These are phyloP conservation scores for Porcisia hertigi DNA, from an alignment of 208 protist genomes.

Conservation along the genomic window DNA sequence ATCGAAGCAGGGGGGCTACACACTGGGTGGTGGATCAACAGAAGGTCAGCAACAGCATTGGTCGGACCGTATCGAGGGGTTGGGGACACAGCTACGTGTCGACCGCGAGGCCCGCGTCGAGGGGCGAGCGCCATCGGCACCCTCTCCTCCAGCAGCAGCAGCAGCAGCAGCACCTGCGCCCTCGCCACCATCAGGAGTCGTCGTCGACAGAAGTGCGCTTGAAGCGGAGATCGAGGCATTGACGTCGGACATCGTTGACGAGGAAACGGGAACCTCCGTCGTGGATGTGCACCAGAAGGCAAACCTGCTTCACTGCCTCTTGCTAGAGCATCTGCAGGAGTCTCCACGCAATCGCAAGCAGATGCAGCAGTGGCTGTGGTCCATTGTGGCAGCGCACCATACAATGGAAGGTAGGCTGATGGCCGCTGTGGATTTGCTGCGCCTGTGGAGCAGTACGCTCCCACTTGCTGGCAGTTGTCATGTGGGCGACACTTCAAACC, in stretches of 20 bases:
- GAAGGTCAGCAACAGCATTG: neutral
- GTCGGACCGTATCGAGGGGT: conserved; percentile 6
- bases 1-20: neutral
- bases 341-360: conserved; percentile 36
- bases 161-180: neutral
- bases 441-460: conserved; percentile 7
- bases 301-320: conserved; percentile 60
- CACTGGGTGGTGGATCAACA: neutral
- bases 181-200: neutral
- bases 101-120: neutral
- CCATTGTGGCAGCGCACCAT: conserved; percentile 64
- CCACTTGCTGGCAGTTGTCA: neutral
- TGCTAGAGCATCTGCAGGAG: conserved; percentile 58
- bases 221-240: conserved; percentile 36
- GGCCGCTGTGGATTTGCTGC: conserved; percentile 45
- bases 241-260: conserved; percentile 50
- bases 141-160: neutral
- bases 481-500: neutral
- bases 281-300: conserved; percentile 56
- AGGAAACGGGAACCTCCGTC: conserved; percentile 11
- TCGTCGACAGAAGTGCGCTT: neutral
- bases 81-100: conserved; percentile 22
- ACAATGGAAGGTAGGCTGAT: conserved; percentile 67
- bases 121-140: neutral
- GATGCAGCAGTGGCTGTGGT: conserved; percentile 75